Evolutionary conservation across 2,329 filamentous ascomycete genomes (phyloP), one percentile per base, ranked within the genome.

Genomic region (Aspergillus ochraceus): DNA sequence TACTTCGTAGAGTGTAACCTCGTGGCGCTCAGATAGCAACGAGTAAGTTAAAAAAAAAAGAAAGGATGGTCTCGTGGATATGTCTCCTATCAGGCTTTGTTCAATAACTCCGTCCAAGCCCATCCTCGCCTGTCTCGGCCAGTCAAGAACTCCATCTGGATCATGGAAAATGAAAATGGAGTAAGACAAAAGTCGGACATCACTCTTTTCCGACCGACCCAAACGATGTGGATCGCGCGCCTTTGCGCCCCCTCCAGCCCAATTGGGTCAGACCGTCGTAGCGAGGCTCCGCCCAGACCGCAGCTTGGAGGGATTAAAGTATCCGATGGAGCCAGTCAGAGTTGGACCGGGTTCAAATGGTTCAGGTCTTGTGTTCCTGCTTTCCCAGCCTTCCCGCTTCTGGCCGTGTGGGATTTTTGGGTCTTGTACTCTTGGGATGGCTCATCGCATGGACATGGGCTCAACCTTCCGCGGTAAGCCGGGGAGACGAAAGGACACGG

Each of bases 241-340:
- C 36, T n/a, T 42, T n/a, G 36, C 17, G 26, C 26, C 26, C 26
- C 26, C 17, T 42, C 39, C 55, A 64, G 36, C 54, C 62, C 54
- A 54, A 63, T 63, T 61, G 53, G 55, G 59, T 49, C 53, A 60
- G 19, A 54, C 14, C 52, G 54, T 32, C 55, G 54, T 60, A 59
- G 60, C 62, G 62, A 64, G 62, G 62, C 62, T 64, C 63, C 63
- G 63, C 63, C 63, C 58, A 63, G 63, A 63, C 63, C 60, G 62
- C 59, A 65, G 63, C 63, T 65, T 65, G 63, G 61, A 63, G 61
- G 57, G 57, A 65, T 61, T 65, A 65, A 65, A 63, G 63, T 65
- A 63, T 58, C 57, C 60, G 58, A 59, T 55, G 57, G 57, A 52
- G 49, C 52, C 52, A 51, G 57, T 59, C 57, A 54, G 45, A 19